phyloP scores from a whole-genome alignment of 208 protist species.

The Kentomonas sorsogonicus region DNA sequence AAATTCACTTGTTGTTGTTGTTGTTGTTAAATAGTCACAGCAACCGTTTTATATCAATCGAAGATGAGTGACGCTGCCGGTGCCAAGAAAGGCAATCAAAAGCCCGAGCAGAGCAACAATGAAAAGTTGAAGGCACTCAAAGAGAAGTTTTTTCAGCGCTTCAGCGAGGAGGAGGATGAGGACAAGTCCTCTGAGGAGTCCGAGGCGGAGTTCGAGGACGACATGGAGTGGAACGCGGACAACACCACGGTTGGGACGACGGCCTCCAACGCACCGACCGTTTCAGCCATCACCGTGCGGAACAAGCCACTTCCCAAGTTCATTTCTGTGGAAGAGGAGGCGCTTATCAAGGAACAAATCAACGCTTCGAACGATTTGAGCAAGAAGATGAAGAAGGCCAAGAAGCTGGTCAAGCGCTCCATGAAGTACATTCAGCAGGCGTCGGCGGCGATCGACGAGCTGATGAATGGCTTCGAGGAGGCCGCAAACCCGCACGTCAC shows the following conservation, averaged over 20 bases:
- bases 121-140: too few species aligned
- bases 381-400: conserved; percentile 26
- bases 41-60: too few species aligned
- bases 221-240: neutral
- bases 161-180: too few species aligned
- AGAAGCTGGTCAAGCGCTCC: conserved; percentile 22
- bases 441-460: conserved; percentile 11
- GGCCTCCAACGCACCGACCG: conserved; percentile 12
- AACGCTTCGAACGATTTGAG: conserved; percentile 23
- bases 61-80: too few species aligned
- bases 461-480: conserved; percentile 10
- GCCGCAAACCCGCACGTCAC: conserved; percentile 14
- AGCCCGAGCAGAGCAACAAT: too few species aligned
- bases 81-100: too few species aligned
- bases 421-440: conserved; percentile 19
- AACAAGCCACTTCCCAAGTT: conserved; percentile 25
- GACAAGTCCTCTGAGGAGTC: too few species aligned
- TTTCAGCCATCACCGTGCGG: conserved; percentile 27
- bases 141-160: too few species aligned
- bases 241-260: neutral
- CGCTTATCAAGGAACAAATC: conserved; percentile 19
- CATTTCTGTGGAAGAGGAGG: conserved; percentile 28
- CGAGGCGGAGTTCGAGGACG: too few species aligned
- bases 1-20: too few species aligned
- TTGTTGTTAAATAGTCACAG: too few species aligned